phyloP scores from a whole-genome alignment of 2,329 filamentous ascomycete genomes.

The Thermomyces lanuginosus region DNA sequence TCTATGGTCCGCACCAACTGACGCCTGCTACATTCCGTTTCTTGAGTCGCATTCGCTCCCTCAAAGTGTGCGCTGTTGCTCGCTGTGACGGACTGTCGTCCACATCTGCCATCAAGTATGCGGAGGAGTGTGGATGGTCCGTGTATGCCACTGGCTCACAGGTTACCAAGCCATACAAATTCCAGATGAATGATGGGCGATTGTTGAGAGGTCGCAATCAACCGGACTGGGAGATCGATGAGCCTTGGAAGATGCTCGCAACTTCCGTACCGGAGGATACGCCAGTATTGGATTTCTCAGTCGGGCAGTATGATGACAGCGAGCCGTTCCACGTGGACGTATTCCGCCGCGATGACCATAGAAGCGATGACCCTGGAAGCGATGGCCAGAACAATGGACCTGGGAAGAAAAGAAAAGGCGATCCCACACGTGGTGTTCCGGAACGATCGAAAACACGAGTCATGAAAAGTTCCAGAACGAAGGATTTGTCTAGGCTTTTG shows the following conservation, averaged over 20 bases:
- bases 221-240: too few species aligned
- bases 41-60: conserved; percentile 18
- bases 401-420: conserved; percentile 4
- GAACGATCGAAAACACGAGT: conserved; percentile 8
- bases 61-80: conserved; percentile 20
- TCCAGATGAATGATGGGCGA: too few species aligned
- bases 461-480: conserved; percentile 13
- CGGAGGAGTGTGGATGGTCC: conserved; percentile 3
- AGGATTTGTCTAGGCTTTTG: conserved; percentile 15
- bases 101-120: conserved; percentile 7
- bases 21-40: conserved; percentile 18
- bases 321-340: background rate
- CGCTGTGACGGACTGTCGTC: conserved; percentile 16
- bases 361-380: conserved; percentile 2
- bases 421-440: background rate
- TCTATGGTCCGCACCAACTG: conserved; percentile 19
- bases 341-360: conserved; percentile 4
- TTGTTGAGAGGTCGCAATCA: too few species aligned
- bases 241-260: too few species aligned
- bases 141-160: too few species aligned
- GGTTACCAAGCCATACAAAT: too few species aligned
- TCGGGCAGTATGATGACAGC: too few species aligned
- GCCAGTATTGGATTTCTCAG: conserved; percentile 13
- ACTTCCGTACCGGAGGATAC: conserved; percentile 4
- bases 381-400: conserved; percentile 5